phyloP scores from a whole-genome alignment of 2,329 filamentous ascomycete species.

The Alternaria longipes region DNA sequence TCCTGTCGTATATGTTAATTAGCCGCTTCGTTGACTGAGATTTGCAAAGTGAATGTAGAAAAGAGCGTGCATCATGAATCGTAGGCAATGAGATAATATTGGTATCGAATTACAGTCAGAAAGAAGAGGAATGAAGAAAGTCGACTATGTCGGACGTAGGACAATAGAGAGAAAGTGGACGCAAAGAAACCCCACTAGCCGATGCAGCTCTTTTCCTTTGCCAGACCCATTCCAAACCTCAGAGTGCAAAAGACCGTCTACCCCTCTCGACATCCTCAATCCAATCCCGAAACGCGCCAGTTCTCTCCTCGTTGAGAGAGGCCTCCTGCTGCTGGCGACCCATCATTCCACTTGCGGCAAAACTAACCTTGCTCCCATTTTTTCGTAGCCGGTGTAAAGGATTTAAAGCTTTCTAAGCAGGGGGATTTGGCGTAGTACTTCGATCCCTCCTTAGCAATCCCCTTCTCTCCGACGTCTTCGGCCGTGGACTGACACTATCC shows the following conservation, averaged over 20 bases:
- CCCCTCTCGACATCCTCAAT: constrained; percentile 5
- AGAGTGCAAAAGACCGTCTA: constrained; percentile 3
- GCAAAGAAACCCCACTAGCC: background rate
- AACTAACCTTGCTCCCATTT: background rate
- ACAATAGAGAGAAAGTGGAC: background rate
- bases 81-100: background rate
- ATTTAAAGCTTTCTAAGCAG: constrained; percentile 6
- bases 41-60: background rate
- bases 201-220: background rate
- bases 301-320: background rate
- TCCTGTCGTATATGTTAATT: background rate
- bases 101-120: background rate
- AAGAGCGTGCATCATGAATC: background rate
- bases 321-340: background rate
- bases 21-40: background rate
- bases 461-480: constrained; percentile 42
- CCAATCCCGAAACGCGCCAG: constrained; percentile 2
- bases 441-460: constrained; percentile 57
- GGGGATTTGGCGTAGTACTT: constrained; percentile 9
- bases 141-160: background rate
- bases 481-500: constrained; percentile 46
- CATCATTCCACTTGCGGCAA: background rate
- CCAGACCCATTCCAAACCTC: background rate
- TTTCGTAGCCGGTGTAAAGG: background rate
- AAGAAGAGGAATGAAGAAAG: background rate